Evolutionary conservation across 495 filamentous ascomycete species (phyloP).

Genomic region (Talaromyces nanjingensis): DNA sequence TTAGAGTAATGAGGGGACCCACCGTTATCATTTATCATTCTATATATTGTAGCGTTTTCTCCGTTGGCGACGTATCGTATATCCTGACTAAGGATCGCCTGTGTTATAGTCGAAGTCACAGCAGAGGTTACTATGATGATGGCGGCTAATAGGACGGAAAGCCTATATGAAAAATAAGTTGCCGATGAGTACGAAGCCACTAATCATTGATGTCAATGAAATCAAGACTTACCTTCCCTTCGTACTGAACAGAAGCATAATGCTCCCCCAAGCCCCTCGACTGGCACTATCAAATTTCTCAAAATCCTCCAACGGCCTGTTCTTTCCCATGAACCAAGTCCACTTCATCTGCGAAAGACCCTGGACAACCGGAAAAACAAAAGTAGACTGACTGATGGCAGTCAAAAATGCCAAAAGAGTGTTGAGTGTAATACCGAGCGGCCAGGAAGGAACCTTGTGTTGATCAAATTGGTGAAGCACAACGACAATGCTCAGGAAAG

Average conservation of each 20-base stretch:
- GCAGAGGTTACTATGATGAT: not conserved
- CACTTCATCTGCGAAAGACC: conserved; percentile 7
- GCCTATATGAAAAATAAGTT: not conserved
- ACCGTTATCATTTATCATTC: not conserved
- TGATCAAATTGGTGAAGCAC: conserved; percentile 33
- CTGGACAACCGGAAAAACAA: not conserved
- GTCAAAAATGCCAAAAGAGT: conserved; percentile 37
- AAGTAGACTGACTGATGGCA: conserved; percentile 32
- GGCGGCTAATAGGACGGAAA: conserved; percentile 1
- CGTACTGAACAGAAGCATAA: conserved; percentile 6
- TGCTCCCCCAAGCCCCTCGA: conserved; percentile 7
- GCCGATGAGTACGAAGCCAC: not conserved
- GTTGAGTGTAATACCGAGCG: conserved; percentile 40
- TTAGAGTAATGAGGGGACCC: not conserved
- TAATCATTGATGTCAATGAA: not conserved
- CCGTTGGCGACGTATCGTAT: not conserved
- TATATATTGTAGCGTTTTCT: not conserved
- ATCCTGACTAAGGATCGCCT: not conserved
- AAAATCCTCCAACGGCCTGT: conserved; percentile 3
- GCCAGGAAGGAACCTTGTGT: conserved; percentile 32
- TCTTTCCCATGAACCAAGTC: conserved; percentile 1
- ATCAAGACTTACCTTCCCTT: conserved; percentile 4
- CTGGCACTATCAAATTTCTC: conserved; percentile 5
- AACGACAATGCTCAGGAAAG: conserved; percentile 23
- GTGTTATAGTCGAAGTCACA: conserved; percentile 6